These are phyloP conservation scores for Tetrahymena borealis DNA, from an alignment of 73 alveolate genomes.

Conservation along the genomic window DNA sequence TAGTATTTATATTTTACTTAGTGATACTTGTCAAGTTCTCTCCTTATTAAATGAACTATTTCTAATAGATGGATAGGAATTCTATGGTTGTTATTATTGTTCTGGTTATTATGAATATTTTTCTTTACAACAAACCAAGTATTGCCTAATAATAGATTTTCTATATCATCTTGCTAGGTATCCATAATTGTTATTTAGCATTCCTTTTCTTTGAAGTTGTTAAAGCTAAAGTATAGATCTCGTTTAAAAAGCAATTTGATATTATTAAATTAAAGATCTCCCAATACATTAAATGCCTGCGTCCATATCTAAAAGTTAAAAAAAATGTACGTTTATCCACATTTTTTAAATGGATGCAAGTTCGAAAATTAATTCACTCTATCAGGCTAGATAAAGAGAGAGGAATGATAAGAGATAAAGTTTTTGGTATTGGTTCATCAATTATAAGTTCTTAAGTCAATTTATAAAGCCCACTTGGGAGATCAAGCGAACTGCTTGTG, in stretches of 20 bases:
- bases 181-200: background rate
- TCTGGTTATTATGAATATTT: background rate
- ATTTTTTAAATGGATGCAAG: background rate
- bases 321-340: background rate
- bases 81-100: background rate
- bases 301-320: background rate
- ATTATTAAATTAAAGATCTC: background rate
- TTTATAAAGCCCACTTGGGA: background rate
- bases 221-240: background rate
- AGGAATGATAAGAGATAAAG: background rate
- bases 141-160: background rate
- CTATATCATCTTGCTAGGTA: background rate
- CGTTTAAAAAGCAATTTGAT: background rate
- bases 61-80: background rate
- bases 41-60: background rate
- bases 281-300: background rate
- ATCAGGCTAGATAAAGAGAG: background rate
- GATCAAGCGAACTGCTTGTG: background rate
- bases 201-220: background rate
- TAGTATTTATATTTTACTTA: background rate
- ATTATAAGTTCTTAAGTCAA: background rate
- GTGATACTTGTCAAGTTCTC: background rate
- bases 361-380: background rate
- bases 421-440: background rate
- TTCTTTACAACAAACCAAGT: background rate